Base-by-base conservation (phyloP, 2,329 filamentous ascomycete species). In the Phyllosticta paracitricarpa region DNA sequence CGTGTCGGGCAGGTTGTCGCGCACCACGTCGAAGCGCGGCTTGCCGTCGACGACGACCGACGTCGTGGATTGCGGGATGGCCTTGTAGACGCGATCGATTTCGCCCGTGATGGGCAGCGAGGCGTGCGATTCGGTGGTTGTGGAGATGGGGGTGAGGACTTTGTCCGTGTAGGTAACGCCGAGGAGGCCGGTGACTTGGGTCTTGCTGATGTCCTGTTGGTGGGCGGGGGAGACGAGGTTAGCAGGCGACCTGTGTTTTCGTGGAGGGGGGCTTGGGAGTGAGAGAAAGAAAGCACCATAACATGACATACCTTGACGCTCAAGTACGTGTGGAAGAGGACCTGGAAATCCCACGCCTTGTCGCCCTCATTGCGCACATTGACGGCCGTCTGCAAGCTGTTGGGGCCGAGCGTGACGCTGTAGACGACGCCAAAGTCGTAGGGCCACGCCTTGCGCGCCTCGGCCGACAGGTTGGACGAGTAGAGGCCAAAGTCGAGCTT, bases 401-500 rank as follows among this genome's bases (percentile, higher is more conserved):
- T 86, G 66, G 83, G 85, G 64, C 84, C 85, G 66, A 99, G 78
- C 2, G 89, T 96, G 63, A 99, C 91, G 69, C 89, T 95, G 80
- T 99, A 99, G 61, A 97, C 88, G 58, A 97, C 82, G 4, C 88
- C 89, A 73, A 99, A 99, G 65, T 89, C 85, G 71, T 88, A 88
- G 2, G 89, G 87, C 94, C 94, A 99, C 25, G 86, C 82, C 68
- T 83, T 82, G 71, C 83, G 84, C 66, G 83, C 82, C 53, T 86
- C 82, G 0, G 87, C 84, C 66, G 82, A 83, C 62, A 97, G 79
- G 70, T 87, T 88, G 58, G 83, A 81, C 28, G 85, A 83, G 58
- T 88, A 90, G 40, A 99, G 85, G 28, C 93, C 94, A 74, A 99
- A 97, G 78, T 99, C 94, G 63, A 99, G 86, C 81, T 96, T 97